Evolutionary conservation across 1,284 basidiomycete species (phyloP), one percentile per base, ranked within the genome.

Genomic region (Tilletia caries): DNA sequence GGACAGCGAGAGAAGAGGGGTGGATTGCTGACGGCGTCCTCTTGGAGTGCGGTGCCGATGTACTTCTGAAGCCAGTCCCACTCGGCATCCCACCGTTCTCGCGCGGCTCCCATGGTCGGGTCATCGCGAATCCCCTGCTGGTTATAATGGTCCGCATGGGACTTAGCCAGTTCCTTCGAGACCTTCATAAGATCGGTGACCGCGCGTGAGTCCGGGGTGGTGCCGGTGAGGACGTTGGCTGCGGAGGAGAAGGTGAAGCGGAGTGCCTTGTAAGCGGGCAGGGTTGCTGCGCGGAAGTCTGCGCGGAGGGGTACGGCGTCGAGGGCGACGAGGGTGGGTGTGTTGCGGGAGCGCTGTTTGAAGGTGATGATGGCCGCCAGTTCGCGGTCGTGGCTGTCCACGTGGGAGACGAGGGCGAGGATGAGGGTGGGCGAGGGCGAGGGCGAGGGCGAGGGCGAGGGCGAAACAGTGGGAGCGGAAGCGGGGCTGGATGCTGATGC

Each of bases 121-220:
- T 70, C 73, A 69, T 75, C 20, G 58, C 52, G 60, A 73, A 73
- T n/a, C 68, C 68, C 2, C 33, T 75, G 6, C 67, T 67, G 1
- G 12, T 15, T 72, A 12, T 20, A 13, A 44, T 76, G 41, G 13
- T 75, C 67, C 29, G 70, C 62, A 8, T 73, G 70, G 1, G 69
- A 52, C 2, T 69, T 68, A 29, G 73, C 66, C 3, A 75, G 68
- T 23, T 76, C 73, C 37, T 70, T 70, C 15, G 73, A n/a, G 1
- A 76, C 75, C 37, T 66, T 71, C 23, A 76, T 54, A n/a, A 76
- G 73, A 43, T 76, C 75, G 27, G 72, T 75, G 6, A 76, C 44
- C 5, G 73, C 71, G 3, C 68, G 62, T 0, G 64, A 67, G 60
- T 76, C 75, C 41, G 66, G 66, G 18, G 73, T 76, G n/a, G 68